phyloP scores from a whole-genome alignment of 139 green algal species.

The Axilococcus clingmanii region DNA sequence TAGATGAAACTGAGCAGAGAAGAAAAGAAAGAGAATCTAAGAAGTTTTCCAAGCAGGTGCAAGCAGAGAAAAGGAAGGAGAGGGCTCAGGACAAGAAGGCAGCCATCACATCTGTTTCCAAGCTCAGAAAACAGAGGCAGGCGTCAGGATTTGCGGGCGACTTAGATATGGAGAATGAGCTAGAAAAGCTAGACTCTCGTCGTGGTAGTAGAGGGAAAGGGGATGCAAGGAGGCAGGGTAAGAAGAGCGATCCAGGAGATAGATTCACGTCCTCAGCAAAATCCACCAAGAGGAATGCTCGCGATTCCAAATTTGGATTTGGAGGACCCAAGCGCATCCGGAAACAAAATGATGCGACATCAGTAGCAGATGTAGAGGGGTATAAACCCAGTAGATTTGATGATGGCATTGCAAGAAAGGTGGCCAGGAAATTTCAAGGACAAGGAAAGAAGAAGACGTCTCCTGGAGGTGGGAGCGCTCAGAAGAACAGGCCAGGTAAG shows the following conservation, averaged over 20 bases:
- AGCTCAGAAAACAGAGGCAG: constrained; percentile 54
- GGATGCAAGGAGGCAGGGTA: constrained; percentile 9
- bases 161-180: constrained; percentile 62
- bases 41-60: constrained; percentile 80
- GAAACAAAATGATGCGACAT: constrained; percentile 88
- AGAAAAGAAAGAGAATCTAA: constrained; percentile 85
- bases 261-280: constrained; percentile 18
- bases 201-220: background rate
- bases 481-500: too few relatives aligned
- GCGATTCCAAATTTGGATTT: constrained; percentile 72
- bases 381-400: background rate
- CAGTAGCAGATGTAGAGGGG: constrained; percentile 49
- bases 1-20: constrained; percentile 67
- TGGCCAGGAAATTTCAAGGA: too few relatives aligned
- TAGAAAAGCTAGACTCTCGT: constrained; percentile 28
- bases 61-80: constrained; percentile 79
- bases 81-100: constrained; percentile 71
- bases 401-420: too few relatives aligned
- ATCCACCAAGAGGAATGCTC: constrained; percentile 44
- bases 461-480: too few relatives aligned
- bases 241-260: constrained; percentile 3
- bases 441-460: too few relatives aligned
- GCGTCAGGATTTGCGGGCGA: constrained; percentile 44
- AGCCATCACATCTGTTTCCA: constrained; percentile 66
- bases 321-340: constrained; percentile 67